Conservation (phyloP, 2,329 filamentous ascomycete species). For the Keithomyces neogunnii region DNA sequence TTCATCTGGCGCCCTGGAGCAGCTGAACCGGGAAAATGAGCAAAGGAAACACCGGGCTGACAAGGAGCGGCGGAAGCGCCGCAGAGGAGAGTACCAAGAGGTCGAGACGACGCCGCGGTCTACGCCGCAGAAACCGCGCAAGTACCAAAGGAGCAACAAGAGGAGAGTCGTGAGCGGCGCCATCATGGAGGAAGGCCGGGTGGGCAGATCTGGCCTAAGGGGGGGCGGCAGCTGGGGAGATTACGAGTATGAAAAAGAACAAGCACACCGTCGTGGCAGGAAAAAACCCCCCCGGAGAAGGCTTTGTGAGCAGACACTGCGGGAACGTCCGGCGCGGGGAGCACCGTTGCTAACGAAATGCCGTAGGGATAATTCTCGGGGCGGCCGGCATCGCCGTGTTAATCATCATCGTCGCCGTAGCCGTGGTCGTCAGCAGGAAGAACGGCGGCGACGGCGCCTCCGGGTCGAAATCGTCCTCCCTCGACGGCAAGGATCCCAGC, state of each 20-base stretch:
- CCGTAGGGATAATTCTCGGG: constrained; percentile 43
- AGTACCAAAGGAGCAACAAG: constrained; percentile 35
- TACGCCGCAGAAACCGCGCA: constrained; percentile 19
- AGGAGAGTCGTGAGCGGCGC: constrained; percentile 62
- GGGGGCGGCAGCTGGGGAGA: constrained; percentile 33
- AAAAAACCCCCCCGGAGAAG: constrained; percentile 49
- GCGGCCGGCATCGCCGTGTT: constrained; percentile 46
- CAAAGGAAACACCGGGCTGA: constrained; percentile 39
- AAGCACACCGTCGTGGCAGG: constrained; percentile 33
- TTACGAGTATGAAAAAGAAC: constrained; percentile 41
- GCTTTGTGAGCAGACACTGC: constrained; percentile 39
- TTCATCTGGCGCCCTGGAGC: constrained; percentile 52
- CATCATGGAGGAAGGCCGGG: constrained; percentile 58
- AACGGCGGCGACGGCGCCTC: constrained; percentile 35
- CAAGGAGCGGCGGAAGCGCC: constrained; percentile 15
- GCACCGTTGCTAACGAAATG: constrained; percentile 12
- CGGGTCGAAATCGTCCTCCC: constrained; percentile 21
- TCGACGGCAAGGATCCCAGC: constrained; percentile 44
- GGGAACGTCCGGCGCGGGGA: no score
- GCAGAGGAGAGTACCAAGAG: constrained; percentile 6
- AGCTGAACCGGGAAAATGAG: constrained; percentile 53
- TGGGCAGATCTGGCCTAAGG: constrained; percentile 26
- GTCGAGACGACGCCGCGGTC: not conserved
- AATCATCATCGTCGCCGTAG: constrained; percentile 59
- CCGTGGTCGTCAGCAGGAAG: constrained; percentile 58